phyloP scores from a whole-genome alignment of 176 grass and related monocot species.

The Leersia perrieri region DNA sequence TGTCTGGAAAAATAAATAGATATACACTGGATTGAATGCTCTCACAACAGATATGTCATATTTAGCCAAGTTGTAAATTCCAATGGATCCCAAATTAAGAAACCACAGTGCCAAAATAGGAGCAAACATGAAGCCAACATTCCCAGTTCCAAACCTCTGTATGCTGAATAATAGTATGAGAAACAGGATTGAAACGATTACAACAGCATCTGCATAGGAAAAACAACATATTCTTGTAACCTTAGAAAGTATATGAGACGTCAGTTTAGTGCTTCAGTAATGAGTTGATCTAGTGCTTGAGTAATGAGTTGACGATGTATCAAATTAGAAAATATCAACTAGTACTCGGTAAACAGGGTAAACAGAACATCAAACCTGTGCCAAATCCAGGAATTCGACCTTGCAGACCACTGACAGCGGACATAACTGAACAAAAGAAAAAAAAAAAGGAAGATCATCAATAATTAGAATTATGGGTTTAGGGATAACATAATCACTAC shows the following conservation, averaged over 20 bases:
- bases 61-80: slow-evolving; percentile 81
- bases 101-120: slow-evolving; percentile 91
- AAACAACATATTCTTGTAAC: background rate
- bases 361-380: slow-evolving; percentile 47
- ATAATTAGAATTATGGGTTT: background rate
- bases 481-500: background rate
- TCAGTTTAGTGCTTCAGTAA: background rate
- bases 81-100: slow-evolving; percentile 70
- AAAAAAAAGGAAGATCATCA: slow-evolving; percentile 1
- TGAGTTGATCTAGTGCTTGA: background rate
- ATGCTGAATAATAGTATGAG: slow-evolving; percentile 86
- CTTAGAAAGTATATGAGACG: slow-evolving; percentile 17
- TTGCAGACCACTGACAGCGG: slow-evolving; percentile 92
- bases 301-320: background rate
- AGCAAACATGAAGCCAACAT: slow-evolving; percentile 95
- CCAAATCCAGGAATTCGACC: slow-evolving; percentile 79
- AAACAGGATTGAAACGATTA: slow-evolving; percentile 68
- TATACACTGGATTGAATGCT: slow-evolving; percentile 88
- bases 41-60: slow-evolving; percentile 81
- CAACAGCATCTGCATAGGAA: slow-evolving; percentile 78
- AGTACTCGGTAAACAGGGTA: background rate
- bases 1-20: slow-evolving; percentile 81
- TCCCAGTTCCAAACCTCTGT: slow-evolving; percentile 96
- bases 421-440: slow-evolving; percentile 73
- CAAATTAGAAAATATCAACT: background rate